Evolutionary conservation across 1,139 yeast species (phyloP).

Genomic region (Taphrina communis): DNA sequence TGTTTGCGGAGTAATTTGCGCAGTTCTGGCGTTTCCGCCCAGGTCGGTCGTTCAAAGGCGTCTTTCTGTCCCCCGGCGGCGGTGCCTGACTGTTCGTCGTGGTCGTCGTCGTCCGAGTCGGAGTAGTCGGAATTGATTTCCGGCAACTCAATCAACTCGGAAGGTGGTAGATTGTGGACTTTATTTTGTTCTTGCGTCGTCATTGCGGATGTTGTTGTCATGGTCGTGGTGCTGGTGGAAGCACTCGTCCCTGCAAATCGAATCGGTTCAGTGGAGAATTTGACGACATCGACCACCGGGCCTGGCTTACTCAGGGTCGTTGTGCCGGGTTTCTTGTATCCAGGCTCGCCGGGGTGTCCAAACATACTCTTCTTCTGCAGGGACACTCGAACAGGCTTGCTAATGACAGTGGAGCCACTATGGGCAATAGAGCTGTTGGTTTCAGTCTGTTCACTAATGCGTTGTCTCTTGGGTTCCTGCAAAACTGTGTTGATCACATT

Average conservation of each 20-base stretch:
- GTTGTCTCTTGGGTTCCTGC: slow-evolving; percentile 12
- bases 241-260: slow-evolving; percentile 48
- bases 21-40: slow-evolving; percentile 76
- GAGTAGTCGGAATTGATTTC: slow-evolving; percentile 56
- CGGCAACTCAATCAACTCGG: slow-evolving; percentile 51
- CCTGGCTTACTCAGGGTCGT: slow-evolving; percentile 41
- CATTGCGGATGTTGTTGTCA: not conserved
- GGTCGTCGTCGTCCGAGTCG: slow-evolving; percentile 47
- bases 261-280: slow-evolving; percentile 51
- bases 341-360: slow-evolving; percentile 35
- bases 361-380: slow-evolving; percentile 39
- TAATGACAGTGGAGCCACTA: slow-evolving; percentile 9
- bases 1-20: slow-evolving; percentile 62
- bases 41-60: slow-evolving; percentile 62
- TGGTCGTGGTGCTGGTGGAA: not conserved
- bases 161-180: slow-evolving; percentile 34
- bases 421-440: slow-evolving; percentile 28
- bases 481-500: not conserved
- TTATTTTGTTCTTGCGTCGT: not conserved
- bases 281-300: slow-evolving; percentile 52
- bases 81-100: too few species aligned
- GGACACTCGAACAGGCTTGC: slow-evolving; percentile 18
- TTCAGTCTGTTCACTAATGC: slow-evolving; percentile 22
- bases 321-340: slow-evolving; percentile 39
- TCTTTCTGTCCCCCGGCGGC: slow-evolving; percentile 58